Evolutionary conservation across 2,329 filamentous ascomycete genomes (phyloP).

Genomic region (Ophiostoma populinum): DNA sequence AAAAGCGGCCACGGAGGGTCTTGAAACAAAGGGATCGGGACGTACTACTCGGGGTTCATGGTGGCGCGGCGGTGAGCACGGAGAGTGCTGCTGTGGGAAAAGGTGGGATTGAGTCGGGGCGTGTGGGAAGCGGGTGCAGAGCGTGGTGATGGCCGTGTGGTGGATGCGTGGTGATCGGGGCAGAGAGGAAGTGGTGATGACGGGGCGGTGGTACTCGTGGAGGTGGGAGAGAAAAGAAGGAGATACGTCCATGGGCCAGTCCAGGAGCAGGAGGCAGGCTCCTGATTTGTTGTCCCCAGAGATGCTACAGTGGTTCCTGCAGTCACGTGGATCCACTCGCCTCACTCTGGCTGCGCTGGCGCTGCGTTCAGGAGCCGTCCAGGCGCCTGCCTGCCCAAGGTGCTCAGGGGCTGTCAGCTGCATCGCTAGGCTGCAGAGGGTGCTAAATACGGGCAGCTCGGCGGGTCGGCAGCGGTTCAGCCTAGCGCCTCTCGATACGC

Average conservation of each 20-base stretch:
- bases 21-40: slow-evolving; percentile 10
- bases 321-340: slow-evolving; percentile 1
- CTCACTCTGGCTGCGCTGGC: neutral
- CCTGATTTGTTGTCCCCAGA: slow-evolving; percentile 3
- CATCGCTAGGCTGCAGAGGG: neutral
- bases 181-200: too few species aligned
- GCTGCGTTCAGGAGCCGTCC: neutral
- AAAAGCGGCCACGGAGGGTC: neutral
- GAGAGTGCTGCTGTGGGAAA: neutral
- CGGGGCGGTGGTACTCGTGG: neutral
- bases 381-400: too few species aligned
- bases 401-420: slow-evolving; percentile 3
- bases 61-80: slow-evolving; percentile 22
- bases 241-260: slow-evolving; percentile 2
- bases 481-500: too few species aligned
- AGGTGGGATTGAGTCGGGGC: neutral
- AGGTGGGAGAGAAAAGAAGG: neutral
- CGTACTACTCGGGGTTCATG: slow-evolving; percentile 87
- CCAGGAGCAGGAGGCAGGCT: slow-evolving; percentile 2
- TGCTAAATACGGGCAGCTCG: neutral
- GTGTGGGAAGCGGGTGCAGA: neutral
- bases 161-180: too few species aligned
- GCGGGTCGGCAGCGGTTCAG: neutral
- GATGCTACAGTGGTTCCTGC: neutral
- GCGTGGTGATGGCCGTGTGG: neutral